Base-by-base conservation (phyloP, 768 basidiomycete genomes). In the Phlebiopsis gigantea region DNA sequence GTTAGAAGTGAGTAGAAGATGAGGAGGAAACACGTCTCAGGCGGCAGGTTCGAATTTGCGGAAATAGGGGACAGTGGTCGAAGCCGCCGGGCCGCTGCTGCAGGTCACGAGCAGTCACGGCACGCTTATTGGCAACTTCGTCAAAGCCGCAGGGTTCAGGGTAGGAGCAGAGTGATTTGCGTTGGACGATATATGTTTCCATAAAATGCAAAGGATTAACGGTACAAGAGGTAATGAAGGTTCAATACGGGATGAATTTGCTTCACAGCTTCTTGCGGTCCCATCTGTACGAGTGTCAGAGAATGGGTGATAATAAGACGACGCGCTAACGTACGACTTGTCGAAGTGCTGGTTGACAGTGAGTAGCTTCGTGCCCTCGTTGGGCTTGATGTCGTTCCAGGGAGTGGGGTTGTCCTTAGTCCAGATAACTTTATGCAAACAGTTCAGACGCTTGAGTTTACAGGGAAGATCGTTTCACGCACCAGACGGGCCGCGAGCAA, bases 321-420 rank as follows among this genome's bases (percentile, higher is more conserved):
- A 39, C 9, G 42, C 8, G 46, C 1, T 49, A 22, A 69, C 83
- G 55, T 46, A 87, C 90, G 77, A 82, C 76, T 84, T 87, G 7
- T 85, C 79, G 63, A 92, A 90, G 63, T 82, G 85, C 68, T 87
- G 84, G 74, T 85, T 83, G 39, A 89, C 80, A 44, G 78, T 69
- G 67, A 83, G 64, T 58, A 93, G 44, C 73, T 93, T 93, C 53
- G 80, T 88, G 61, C 81, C 81, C 71, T 93, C 84, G 65, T 86
- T 77, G 39, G 79, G 84, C 68, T 88, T 78, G 68, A 93, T 79
- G 56, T 81, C 78, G 72, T 90, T 90, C 89, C 90, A 94, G n/a
- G 93, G 93, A 21, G 84, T 85, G 31, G 91, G 91, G 78, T 95
- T 94, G 69, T 66, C 69, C 69, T 74, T 80, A 63, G 83, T 78